phyloP scores from a whole-genome alignment of 2,329 filamentous ascomycete genomes.

The Cladosporium colombiae region DNA sequence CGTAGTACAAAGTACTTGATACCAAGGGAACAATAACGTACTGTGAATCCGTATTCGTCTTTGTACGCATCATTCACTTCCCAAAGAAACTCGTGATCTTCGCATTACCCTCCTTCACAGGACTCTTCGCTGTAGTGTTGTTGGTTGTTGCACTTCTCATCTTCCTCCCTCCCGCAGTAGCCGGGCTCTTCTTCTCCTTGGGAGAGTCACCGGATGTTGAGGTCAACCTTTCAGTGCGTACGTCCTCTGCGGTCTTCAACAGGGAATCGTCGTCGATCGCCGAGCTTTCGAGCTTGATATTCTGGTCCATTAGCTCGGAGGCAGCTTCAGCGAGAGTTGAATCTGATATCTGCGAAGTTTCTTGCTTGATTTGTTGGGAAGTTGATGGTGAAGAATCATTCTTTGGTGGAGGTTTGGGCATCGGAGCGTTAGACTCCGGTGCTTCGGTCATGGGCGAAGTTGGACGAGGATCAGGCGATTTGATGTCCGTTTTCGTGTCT shows the following conservation, averaged over 20 bases:
- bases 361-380: slow-evolving; percentile 6
- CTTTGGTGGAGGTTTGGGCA: slow-evolving; percentile 38
- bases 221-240: slow-evolving; percentile 18
- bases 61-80: slow-evolving; percentile 44
- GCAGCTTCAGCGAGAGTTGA: slow-evolving; percentile 5
- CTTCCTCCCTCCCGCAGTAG: slow-evolving; percentile 40
- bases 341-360: slow-evolving; percentile 6
- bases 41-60: not conserved
- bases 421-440: slow-evolving; percentile 55
- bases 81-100: slow-evolving; percentile 61
- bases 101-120: slow-evolving; percentile 54
- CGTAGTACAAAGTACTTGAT: not conserved
- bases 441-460: slow-evolving; percentile 40
- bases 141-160: slow-evolving; percentile 61
- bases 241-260: slow-evolving; percentile 11
- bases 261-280: slow-evolving; percentile 38
- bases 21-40: not conserved
- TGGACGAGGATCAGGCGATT: slow-evolving; percentile 8
- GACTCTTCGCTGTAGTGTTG: slow-evolving; percentile 48
- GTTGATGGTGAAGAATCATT: not conserved
- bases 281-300: slow-evolving; percentile 52
- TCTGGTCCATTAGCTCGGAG: slow-evolving; percentile 27
- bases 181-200: slow-evolving; percentile 11
- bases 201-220: slow-evolving; percentile 5
- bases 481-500: not conserved